Percentiles rank a stretch among this genome's conserved stretches.
Evolutionary conservation across 2,329 filamentous ascomycete species (phyloP).

Genomic region (Ascochyta fabae): DNA sequence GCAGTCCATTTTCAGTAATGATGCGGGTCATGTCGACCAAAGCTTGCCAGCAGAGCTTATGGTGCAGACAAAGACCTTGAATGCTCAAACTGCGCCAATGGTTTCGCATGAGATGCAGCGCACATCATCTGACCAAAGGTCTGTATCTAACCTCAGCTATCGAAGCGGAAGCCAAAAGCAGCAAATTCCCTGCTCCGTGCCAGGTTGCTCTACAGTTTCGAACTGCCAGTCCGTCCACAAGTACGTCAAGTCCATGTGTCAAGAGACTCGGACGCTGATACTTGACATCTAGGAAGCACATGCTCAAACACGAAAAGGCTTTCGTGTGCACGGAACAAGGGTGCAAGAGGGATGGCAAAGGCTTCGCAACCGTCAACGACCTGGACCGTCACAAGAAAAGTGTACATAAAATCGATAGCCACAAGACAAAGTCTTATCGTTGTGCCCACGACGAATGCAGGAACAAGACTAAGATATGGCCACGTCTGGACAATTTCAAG

Average conservation of each 20-base stretch:
- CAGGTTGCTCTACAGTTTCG: conserved; percentile 29
- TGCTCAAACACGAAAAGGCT: conserved; percentile 71
- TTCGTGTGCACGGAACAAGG: conserved; percentile 64
- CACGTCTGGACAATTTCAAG: conserved; percentile 84
- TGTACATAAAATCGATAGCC: conserved; percentile 65
- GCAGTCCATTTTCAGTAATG: conserved; percentile 42
- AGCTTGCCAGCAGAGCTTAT: conserved; percentile 28
- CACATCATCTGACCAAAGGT: conserved; percentile 31
- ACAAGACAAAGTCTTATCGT: conserved; percentile 57
- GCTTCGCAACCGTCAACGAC: conserved; percentile 83
- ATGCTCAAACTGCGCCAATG: conserved; percentile 23
- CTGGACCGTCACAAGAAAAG: conserved; percentile 78
- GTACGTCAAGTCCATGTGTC: conserved; percentile 30
- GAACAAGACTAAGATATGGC: conserved; percentile 73
- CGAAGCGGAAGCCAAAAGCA: conserved; percentile 29
- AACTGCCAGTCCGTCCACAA: conserved; percentile 48
- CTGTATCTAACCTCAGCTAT: conserved; percentile 30
- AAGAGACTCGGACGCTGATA: conserved; percentile 17
- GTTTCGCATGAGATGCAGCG: conserved; percentile 24
- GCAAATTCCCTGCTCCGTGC: conserved; percentile 19
- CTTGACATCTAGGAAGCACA: conserved; percentile 71
- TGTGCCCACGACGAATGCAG: conserved; percentile 66
- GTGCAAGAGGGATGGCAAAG: conserved; percentile 64
- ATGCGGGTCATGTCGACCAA: conserved; percentile 29
- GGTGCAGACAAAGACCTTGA: conserved; percentile 23